These are phyloP conservation scores for Pseudogymnoascus sp. DNA, from an alignment of 2,329 filamentous ascomycete genomes.

Conservation along the genomic window DNA sequence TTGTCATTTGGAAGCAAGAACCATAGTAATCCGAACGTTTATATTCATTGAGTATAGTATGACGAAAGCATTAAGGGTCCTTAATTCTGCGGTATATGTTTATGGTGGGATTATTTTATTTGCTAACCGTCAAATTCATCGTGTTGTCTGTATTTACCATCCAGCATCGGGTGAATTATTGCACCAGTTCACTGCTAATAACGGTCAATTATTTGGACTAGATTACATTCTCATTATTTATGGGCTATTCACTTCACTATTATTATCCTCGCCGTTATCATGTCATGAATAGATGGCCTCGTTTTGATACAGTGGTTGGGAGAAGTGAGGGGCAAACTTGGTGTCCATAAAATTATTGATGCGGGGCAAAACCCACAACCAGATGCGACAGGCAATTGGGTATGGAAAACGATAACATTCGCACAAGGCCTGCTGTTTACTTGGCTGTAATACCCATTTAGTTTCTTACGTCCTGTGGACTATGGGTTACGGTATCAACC, in stretches of 20 bases:
- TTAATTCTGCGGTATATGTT: neutral
- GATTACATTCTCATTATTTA: neutral
- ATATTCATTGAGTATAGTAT: neutral
- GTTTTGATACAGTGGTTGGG: neutral
- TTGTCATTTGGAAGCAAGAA: neutral
- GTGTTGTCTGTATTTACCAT: neutral
- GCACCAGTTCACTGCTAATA: neutral
- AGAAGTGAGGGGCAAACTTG: neutral
- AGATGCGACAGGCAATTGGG: neutral
- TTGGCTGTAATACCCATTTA: neutral
- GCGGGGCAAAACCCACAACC: slow-evolving; percentile 7
- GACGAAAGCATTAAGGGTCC: too few species aligned
- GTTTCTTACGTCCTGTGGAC: neutral
- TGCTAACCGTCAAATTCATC: neutral
- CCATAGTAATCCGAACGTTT: neutral
- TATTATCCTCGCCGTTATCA: neutral
- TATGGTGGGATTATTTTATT: neutral
- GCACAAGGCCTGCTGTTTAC: neutral
- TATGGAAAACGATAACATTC: neutral
- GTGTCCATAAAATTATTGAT: neutral
- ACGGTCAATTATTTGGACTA: neutral
- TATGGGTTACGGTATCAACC: neutral
- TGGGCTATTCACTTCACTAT: neutral
- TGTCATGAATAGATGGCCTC: neutral
- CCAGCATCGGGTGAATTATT: neutral